phyloP scores from a whole-genome alignment of 1,139 yeast species.

The Diutina catenulata region DNA sequence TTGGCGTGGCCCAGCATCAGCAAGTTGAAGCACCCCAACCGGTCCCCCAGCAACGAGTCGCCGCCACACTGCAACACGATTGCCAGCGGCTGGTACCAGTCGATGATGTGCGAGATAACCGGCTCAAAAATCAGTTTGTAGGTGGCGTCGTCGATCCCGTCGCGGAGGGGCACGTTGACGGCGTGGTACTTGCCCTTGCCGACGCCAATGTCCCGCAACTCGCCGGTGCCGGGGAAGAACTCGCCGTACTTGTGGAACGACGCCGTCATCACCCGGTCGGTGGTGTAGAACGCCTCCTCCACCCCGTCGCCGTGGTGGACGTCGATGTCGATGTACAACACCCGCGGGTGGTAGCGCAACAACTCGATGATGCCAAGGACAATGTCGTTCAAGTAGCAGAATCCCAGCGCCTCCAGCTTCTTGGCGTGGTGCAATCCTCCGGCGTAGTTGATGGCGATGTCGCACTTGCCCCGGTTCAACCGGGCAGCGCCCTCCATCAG shows the following conservation, averaged over 20 bases:
- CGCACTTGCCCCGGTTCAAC: conserved; percentile 85
- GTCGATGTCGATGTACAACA: conserved; percentile 90
- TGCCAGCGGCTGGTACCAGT: conserved; percentile 90
- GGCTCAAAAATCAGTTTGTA: conserved; percentile 86
- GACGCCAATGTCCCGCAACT: conserved; percentile 76
- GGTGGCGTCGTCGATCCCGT: conserved; percentile 85
- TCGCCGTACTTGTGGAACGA: conserved; percentile 96
- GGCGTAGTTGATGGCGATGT: conserved; percentile 92
- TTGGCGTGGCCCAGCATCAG: conserved; percentile 93
- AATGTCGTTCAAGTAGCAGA: conserved; percentile 80
- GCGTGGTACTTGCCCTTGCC: conserved; percentile 84
- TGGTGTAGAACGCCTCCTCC: conserved; percentile 93
- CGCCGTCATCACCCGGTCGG: conserved; percentile 95
- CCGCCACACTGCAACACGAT: conserved; percentile 91
- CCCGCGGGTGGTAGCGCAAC: conserved; percentile 85
- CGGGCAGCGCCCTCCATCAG: conserved; percentile 97
- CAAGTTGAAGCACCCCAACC: conserved; percentile 84
- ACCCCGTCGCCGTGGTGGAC: conserved; percentile 99
- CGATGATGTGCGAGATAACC: conserved; percentile 67
- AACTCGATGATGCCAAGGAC: conserved; percentile 86
- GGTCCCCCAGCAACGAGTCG: conserved; percentile 83
- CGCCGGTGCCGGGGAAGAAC: conserved; percentile 95
- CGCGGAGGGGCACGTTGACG: conserved; percentile 81
- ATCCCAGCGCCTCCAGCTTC: conserved; percentile 91
- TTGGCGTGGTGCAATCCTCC: conserved; percentile 98